A percentile compares a stretch with the other conserved stretches of the same genome.
These are phyloP conservation scores for Anastatica hierochuntica DNA, from an alignment of 345 rosid species.

Conservation along the genomic window DNA sequence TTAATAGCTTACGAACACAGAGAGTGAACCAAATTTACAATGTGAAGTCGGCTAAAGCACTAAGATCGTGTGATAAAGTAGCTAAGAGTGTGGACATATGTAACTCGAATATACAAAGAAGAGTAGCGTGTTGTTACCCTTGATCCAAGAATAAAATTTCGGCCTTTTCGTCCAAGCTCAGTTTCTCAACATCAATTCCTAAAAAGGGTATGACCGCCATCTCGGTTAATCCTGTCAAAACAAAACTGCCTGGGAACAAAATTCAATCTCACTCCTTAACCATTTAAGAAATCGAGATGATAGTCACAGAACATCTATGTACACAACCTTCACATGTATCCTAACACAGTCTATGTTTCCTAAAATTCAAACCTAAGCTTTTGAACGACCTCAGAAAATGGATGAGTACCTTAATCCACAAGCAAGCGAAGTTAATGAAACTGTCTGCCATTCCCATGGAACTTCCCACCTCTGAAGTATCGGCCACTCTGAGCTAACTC, in stretches of 20 bases:
- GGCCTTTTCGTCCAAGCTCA: slow-evolving; percentile 79
- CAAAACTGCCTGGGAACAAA: slow-evolving; percentile 82
- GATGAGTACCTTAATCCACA: slow-evolving; percentile 74
- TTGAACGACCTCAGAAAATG: background rate
- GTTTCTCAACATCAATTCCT: slow-evolving; percentile 49
- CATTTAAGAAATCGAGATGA: background rate
- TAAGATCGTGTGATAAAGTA: background rate
- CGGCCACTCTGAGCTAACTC: slow-evolving; percentile 40
- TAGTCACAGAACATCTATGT: background rate
- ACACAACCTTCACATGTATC: background rate
- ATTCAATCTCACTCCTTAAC: slow-evolving; percentile 25
- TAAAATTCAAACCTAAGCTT: background rate
- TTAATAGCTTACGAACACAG: background rate
- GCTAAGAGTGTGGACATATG: background rate
- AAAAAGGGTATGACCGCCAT: slow-evolving; percentile 47
- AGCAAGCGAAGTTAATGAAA: slow-evolving; percentile 73
- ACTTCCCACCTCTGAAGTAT: slow-evolving; percentile 78
- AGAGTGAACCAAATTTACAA: background rate
- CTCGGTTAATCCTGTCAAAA: slow-evolving; percentile 81
- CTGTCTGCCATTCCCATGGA: slow-evolving; percentile 90
- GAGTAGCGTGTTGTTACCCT: slow-evolving; percentile 35
- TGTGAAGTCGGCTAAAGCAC: background rate
- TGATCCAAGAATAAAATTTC: slow-evolving; percentile 72
- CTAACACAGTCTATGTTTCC: background rate
- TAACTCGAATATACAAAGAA: background rate